Evolutionary conservation across 2,329 filamentous ascomycete species (phyloP), one percentile per base, ranked within the genome.

Genomic region (Hymenoscyphus scutula): DNA sequence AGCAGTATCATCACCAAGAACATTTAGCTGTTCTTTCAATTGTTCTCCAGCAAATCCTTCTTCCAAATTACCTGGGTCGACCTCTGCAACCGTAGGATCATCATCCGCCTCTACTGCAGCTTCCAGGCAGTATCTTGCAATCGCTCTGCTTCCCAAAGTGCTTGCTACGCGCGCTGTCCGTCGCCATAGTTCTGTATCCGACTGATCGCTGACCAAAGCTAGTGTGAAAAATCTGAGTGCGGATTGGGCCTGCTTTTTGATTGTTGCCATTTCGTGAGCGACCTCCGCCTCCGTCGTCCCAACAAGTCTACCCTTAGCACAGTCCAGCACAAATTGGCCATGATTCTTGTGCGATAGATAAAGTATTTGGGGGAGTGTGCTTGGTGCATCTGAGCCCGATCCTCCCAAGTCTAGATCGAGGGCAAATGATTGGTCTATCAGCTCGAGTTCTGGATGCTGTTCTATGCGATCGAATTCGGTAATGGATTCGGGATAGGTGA

Each of bases 271-370:
- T 7, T 74, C 69, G 19, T 81, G 75, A 7, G 77, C 74, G 7
- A 74, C 68, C 4, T 69, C 64, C 19, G 58, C 58, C 23, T 32
- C 58, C 10, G 70, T 64, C 2, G 77, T 78, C 11, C 78, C 74
- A 55, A 77, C 69, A 19, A 82, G 67, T 53, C 77, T 81, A 75
- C 84, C 78, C 69, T 81, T 87, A 68, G 89, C 84, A 62, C 78
- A 80, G 74, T 99, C 94, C n/a, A 99, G 80, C 62, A 89, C 80
- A 73, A 96, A 97, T 72, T 98, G 91, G 51, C 92, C 95, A 77
- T 94, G 88, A 70, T 98, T 99, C 76, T 98, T 99, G 80, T 96
- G 92, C 1, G 94, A 90, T 7, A 99, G 83, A 72, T 97, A 97
- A 23, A 98, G 82, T 11, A 96, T 92, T 72, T 97, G 93, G 0